Percentiles rank a stretch among this genome's conserved stretches.
phyloP scores from a whole-genome alignment of 2,329 filamentous ascomycete species.

The Talaromyces sp. region DNA sequence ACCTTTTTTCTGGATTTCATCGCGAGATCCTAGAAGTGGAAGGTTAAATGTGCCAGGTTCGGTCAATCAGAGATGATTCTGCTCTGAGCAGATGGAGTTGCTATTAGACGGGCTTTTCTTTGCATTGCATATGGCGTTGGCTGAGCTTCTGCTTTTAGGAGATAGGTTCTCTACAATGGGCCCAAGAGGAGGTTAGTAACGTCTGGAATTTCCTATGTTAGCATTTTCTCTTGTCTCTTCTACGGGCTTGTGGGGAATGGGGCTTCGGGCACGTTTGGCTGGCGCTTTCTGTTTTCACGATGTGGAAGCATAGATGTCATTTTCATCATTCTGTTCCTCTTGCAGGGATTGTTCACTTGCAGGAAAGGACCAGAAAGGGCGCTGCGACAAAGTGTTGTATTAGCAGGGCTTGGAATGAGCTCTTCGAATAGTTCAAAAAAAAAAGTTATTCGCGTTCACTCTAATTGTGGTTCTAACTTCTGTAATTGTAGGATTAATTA shows the following conservation, averaged over 20 bases:
- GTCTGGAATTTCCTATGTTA: slow-evolving; percentile 21
- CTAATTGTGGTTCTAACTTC: neutral
- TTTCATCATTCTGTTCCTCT: slow-evolving; percentile 22
- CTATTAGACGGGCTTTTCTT: slow-evolving; percentile 31
- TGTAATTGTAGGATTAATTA: too few relatives aligned
- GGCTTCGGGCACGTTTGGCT: slow-evolving; percentile 26
- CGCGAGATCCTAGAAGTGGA: slow-evolving; percentile 11
- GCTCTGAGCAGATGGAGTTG: slow-evolving; percentile 19
- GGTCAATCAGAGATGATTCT: slow-evolving; percentile 19
- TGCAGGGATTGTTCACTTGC: slow-evolving; percentile 15
- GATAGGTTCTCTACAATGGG: slow-evolving; percentile 29
- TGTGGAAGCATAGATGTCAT: slow-evolving; percentile 24
- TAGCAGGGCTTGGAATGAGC: slow-evolving; percentile 3
- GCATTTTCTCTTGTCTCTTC: slow-evolving; percentile 22
- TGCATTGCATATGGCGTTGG: slow-evolving; percentile 42
- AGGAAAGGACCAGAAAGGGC: slow-evolving; percentile 1
- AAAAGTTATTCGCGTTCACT: neutral
- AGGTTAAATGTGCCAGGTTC: slow-evolving; percentile 22
- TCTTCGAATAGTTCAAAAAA: neutral
- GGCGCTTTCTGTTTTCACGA: slow-evolving; percentile 28
- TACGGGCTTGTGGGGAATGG: slow-evolving; percentile 33
- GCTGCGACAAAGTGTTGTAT: neutral
- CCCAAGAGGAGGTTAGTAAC: slow-evolving; percentile 27
- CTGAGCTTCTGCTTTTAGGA: slow-evolving; percentile 31
- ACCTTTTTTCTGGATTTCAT: slow-evolving; percentile 3